Evolutionary conservation across 805 yeast genomes (phyloP).

Genomic region (Huiozyma naganishii): DNA sequence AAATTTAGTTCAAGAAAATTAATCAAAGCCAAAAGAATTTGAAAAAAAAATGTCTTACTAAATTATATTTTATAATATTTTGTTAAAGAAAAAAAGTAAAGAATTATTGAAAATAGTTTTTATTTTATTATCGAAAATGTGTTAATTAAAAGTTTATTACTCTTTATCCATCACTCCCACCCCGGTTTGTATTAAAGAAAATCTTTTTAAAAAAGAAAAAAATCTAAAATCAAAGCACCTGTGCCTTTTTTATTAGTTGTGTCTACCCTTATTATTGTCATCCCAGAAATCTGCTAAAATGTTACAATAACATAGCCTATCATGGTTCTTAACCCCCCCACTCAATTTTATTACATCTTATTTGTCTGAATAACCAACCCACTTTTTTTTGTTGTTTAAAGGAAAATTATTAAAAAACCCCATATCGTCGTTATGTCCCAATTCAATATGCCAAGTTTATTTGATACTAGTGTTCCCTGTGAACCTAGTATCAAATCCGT

Average conservation of each 20-base stretch:
- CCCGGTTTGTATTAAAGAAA: constrained; percentile 1
- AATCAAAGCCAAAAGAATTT: constrained; percentile 1
- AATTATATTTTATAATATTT: constrained; percentile 7
- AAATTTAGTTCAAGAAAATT: not conserved
- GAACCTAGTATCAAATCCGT: constrained; percentile 1
- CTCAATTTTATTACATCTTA: no score
- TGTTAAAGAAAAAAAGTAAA: constrained; percentile 6
- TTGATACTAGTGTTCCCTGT: constrained; percentile 5
- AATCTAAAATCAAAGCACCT: not conserved
- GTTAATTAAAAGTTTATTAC: not conserved
- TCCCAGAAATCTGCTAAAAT: not conserved
- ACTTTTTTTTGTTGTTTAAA: not conserved
- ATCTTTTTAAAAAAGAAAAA: not conserved
- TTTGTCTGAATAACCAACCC: not conserved
- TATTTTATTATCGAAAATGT: constrained; percentile 3
- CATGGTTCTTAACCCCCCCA: not conserved
- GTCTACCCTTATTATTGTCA: not conserved
- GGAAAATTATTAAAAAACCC: not conserved
- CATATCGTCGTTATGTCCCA: constrained; percentile 8
- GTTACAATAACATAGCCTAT: constrained; percentile 1
- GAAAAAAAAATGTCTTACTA: constrained; percentile 19
- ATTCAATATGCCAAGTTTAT: constrained; percentile 9
- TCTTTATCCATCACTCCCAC: not conserved
- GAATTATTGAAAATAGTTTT: constrained; percentile 1
- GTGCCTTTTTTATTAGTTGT: not conserved